Evolutionary conservation across 805 yeast species (phyloP).

Genomic region (Yarrowia sp.): DNA sequence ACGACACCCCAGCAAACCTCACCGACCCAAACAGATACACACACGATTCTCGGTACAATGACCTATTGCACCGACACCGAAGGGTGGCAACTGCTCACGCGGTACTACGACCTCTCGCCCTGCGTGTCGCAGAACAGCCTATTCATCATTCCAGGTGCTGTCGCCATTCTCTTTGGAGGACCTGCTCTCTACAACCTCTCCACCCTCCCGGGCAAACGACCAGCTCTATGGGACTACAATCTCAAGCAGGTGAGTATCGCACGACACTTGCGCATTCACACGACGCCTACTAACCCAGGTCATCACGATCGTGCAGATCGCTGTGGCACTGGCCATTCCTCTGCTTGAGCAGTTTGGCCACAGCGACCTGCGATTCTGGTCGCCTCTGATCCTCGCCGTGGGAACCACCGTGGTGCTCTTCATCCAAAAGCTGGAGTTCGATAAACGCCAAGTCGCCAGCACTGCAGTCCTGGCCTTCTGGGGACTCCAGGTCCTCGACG

Average conservation of each 20-base stretch:
- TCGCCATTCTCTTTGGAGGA: neutral
- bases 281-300: neutral
- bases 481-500: conserved; percentile 29
- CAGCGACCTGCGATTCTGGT: conserved; percentile 3
- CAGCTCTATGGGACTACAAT: conserved; percentile 14
- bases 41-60: neutral
- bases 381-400: conserved; percentile 26
- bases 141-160: neutral
- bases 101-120: conserved; percentile 22
- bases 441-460: conserved; percentile 29
- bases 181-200: neutral
- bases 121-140: conserved; percentile 10
- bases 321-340: neutral
- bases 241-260: conserved; percentile 15
- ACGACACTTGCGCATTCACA: neutral
- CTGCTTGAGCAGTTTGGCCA: neutral
- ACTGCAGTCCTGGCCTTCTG: conserved; percentile 31
- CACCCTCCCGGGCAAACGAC: neutral
- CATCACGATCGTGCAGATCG: neutral
- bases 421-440: conserved; percentile 17
- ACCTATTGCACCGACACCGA: conserved; percentile 16
- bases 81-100: conserved; percentile 24
- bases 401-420: conserved; percentile 8
- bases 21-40: neutral
- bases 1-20: neutral